A percentile compares a stretch with the other conserved stretches of the same genome.
phyloP scores from a whole-genome alignment of 1,284 basidiomycete species.

The Cryptococcus amylolentus region DNA sequence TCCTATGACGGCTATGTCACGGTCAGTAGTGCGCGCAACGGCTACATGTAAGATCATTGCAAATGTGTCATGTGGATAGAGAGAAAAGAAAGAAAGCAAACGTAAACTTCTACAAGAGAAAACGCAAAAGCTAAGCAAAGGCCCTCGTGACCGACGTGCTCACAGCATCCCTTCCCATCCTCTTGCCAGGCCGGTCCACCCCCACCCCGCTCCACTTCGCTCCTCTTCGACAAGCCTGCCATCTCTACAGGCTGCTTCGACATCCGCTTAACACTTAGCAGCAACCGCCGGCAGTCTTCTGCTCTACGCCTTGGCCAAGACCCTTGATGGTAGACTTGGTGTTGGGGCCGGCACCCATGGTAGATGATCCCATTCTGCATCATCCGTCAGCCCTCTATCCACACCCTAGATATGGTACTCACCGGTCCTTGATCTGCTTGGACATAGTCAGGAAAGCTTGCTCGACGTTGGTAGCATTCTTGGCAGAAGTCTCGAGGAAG shows the following conservation, averaged over 20 bases:
- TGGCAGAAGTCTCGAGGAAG: slow-evolving; percentile 98
- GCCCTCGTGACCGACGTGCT: background rate
- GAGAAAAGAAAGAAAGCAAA: background rate
- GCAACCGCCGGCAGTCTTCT: slow-evolving; percentile 68
- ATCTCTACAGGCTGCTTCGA: background rate
- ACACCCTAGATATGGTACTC: slow-evolving; percentile 14
- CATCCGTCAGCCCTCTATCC: background rate
- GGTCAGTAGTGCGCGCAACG: too few species aligned
- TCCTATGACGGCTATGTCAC: too few species aligned
- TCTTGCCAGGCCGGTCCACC: background rate
- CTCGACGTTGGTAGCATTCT: slow-evolving; percentile 98
- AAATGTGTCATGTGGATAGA: background rate
- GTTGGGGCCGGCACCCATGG: slow-evolving; percentile 51
- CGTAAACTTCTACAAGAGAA: background rate
- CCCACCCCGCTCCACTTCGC: background rate
- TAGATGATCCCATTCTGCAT: slow-evolving; percentile 55
- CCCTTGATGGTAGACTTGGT: slow-evolving; percentile 54
- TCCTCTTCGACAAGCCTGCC: background rate
- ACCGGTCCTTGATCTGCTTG: slow-evolving; percentile 93
- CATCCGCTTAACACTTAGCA: slow-evolving; percentile 54
- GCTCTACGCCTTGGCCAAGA: slow-evolving; percentile 71
- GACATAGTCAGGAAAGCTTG: slow-evolving; percentile 99
- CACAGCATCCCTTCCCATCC: background rate
- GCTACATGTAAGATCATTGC: too few species aligned
- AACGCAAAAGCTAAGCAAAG: background rate